These are phyloP conservation scores for Tolypocladium ovalisporum DNA, from an alignment of 2,329 filamentous ascomycete species.

Conservation along the genomic window DNA sequence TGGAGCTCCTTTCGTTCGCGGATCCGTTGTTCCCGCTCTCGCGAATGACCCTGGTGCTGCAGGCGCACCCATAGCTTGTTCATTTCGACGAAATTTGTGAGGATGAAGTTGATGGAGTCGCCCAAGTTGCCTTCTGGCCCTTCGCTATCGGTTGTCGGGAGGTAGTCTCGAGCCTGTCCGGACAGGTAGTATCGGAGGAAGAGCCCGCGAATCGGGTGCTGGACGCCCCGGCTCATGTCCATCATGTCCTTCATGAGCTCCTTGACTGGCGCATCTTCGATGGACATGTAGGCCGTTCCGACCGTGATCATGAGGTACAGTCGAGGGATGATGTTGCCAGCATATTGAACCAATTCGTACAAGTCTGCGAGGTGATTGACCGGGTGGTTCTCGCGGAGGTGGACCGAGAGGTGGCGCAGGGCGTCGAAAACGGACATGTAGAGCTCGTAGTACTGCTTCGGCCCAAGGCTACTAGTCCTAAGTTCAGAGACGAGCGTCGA, in stretches of 20 bases:
- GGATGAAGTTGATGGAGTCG: constrained; percentile 94
- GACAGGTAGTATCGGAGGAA: constrained; percentile 95
- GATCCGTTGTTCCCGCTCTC: constrained; percentile 85
- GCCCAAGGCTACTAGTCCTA: constrained; percentile 91
- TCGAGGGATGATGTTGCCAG: constrained; percentile 91
- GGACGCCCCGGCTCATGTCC: constrained; percentile 98
- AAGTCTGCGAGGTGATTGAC: constrained; percentile 96
- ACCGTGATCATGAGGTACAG: constrained; percentile 99
- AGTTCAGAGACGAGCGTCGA: constrained; percentile 98
- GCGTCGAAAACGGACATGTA: constrained; percentile 99
- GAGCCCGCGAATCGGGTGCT: constrained; percentile 89
- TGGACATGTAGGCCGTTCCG: constrained; percentile 97
- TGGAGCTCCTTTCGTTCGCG: constrained; percentile 94
- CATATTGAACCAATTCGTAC: constrained; percentile 96
- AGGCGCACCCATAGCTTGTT: constrained; percentile 98
- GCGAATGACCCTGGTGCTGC: constrained; percentile 93
- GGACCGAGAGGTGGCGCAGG: constrained; percentile 87
- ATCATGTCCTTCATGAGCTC: constrained; percentile 99
- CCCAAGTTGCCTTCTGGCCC: constrained; percentile 92
- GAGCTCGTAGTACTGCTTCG: constrained; percentile 98
- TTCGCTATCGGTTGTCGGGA: constrained; percentile 73
- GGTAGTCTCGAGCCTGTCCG: constrained; percentile 81
- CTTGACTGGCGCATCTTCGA: constrained; percentile 95
- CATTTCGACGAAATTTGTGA: constrained; percentile 99
- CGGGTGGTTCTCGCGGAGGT: constrained; percentile 93